phyloP scores from a whole-genome alignment of 371 early-diverging fungal genomes.

The Sporodiniella umbellata region DNA sequence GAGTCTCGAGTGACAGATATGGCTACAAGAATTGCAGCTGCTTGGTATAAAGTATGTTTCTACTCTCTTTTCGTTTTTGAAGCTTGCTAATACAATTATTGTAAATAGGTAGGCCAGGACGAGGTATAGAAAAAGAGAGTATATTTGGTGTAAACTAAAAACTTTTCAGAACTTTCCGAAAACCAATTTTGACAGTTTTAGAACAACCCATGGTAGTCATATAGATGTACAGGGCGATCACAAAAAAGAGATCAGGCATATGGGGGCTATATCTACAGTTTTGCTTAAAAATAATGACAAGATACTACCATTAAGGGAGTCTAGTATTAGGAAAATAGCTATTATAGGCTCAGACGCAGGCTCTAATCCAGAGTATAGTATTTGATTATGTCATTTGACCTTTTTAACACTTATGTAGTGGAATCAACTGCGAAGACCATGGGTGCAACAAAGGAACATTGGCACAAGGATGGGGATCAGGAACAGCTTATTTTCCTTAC shows the following conservation, averaged over 20 bases:
- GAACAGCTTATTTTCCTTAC: slow-evolving; percentile 59
- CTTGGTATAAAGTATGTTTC: slow-evolving; percentile 45
- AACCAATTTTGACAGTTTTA: slow-evolving; percentile 29
- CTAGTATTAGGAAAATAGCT: slow-evolving; percentile 21
- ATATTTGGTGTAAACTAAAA: background rate
- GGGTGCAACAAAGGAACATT: slow-evolving; percentile 46
- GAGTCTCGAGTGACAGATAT: slow-evolving; percentile 50
- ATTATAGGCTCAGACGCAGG: slow-evolving; percentile 59
- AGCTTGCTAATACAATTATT: too few species aligned
- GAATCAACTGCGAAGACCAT: slow-evolving; percentile 26
- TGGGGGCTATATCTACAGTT: slow-evolving; percentile 52
- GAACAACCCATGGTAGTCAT: slow-evolving; percentile 13
- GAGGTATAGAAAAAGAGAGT: slow-evolving; percentile 1
- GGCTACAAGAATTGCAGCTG: slow-evolving; percentile 53
- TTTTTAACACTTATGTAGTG: background rate
- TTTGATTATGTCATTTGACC: background rate
- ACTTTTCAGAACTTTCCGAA: slow-evolving; percentile 34
- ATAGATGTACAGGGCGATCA: slow-evolving; percentile 46
- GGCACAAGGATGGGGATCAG: slow-evolving; percentile 67
- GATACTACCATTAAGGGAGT: slow-evolving; percentile 33
- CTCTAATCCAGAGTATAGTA: slow-evolving; percentile 21
- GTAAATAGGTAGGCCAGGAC: slow-evolving; percentile 25
- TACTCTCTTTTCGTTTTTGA: background rate
- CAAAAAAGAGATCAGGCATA: slow-evolving; percentile 24
- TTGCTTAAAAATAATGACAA: slow-evolving; percentile 43